A percentile compares a stretch with the other conserved stretches of the same genome.
phyloP scores from a whole-genome alignment of 495 filamentous ascomycete species.

The Daldinia caldariorum region DNA sequence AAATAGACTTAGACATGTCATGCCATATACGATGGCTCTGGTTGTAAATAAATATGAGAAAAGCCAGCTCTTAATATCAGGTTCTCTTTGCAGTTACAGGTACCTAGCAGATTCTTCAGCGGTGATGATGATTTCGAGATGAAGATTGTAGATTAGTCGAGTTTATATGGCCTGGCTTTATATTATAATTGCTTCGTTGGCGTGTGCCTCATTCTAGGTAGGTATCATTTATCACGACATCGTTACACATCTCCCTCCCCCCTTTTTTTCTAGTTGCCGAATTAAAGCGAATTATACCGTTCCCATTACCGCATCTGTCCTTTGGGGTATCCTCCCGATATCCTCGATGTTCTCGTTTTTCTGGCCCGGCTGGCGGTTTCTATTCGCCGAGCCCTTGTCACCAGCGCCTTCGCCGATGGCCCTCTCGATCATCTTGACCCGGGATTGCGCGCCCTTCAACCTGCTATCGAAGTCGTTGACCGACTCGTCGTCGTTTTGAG shows the following conservation, averaged over 20 bases:
- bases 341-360: conserved; percentile 51
- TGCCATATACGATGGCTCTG: conserved; percentile 28
- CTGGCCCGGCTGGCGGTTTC: conserved; percentile 5
- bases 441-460: conserved; percentile 79
- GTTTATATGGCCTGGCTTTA: neutral
- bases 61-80: conserved; percentile 35
- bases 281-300: neutral
- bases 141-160: neutral
- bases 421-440: conserved; percentile 81
- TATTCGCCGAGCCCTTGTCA: conserved; percentile 10
- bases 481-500: conserved; percentile 82
- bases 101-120: conserved; percentile 1
- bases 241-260: neutral
- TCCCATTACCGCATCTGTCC: conserved; percentile 10
- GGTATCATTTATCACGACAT: neutral
- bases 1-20: conserved; percentile 48
- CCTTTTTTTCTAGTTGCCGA: neutral
- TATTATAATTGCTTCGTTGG: neutral
- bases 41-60: conserved; percentile 44
- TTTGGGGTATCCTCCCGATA: conserved; percentile 34
- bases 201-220: neutral
- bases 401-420: conserved; percentile 66
- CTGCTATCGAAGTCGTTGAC: conserved; percentile 88
- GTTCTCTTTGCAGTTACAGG: conserved; percentile 34
- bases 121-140: neutral